Evolutionary conservation across 1,284 basidiomycete genomes (phyloP), one percentile per base, ranked within the genome.

Genomic region (Crucibulum cyathiforme): DNA sequence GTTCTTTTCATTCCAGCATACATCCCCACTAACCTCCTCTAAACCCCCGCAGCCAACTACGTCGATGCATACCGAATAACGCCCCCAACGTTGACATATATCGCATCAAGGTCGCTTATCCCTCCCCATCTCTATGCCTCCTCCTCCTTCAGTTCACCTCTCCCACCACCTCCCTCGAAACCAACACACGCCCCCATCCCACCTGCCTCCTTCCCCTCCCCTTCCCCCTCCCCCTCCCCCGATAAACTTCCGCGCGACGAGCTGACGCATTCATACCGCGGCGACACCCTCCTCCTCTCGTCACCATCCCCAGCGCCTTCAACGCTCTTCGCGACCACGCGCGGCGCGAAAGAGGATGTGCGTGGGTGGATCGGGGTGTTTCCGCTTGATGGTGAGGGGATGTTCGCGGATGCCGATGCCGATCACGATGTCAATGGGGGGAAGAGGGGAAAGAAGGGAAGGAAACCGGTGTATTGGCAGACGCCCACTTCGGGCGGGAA

Each of bases 401-500:
- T 66, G 24, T 77, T 81, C 56, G 52, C 64, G 6, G 35, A 39
- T 5, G 13, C 50, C 35, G 17, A 56, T 46, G 37, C 53, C 53
- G 8, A 46, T 5, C 3, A 31, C 3, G 50, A 7, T 36, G 54
- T 3, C 46, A 46, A 53, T 19, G 51, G 45, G 36, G 53, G 58
- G 31, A 43, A 8, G 58, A 61, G 7, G 50, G 36, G 8, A 59
- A 64, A 17, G 66, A 60, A 2, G 63, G 64, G 10, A 60, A 67
- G 36, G 60, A 65, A 8, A 17, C 8, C 17, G 13, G 41, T 17
- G 41, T 15, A 31, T 13, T 56, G 46, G 41, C 7, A 83, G 59
- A 80, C 81, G 0, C 71, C 74, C 2, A 83, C 81, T 1, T 78
- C 78, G 0, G 81, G 81, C 9, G 82, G 82, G 1, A 83, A 80